These are phyloP conservation scores for Fusarium nurragi DNA, from an alignment of 2,329 filamentous ascomycete species.

Conservation along the genomic window DNA sequence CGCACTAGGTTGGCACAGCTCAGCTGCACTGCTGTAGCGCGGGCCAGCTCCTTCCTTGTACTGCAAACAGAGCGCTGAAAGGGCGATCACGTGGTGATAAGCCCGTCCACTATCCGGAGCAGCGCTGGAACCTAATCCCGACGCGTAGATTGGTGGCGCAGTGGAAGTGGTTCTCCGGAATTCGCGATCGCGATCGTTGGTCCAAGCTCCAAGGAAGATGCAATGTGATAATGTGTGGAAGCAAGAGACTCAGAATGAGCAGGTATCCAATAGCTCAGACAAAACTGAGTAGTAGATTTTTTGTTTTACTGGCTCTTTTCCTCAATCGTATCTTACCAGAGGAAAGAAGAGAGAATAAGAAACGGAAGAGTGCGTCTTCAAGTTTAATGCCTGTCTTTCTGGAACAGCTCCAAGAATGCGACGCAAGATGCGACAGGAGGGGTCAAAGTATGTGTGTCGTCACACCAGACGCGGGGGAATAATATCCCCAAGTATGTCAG, in stretches of 20 bases:
- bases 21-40: conserved; percentile 10
- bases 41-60: conserved; percentile 34
- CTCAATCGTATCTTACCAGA: conserved; percentile 9
- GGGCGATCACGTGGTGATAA: conserved; percentile 32
- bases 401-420: conserved; percentile 14
- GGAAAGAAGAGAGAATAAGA: conserved; percentile 1
- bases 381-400: conserved; percentile 2
- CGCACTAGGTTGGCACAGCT: conserved; percentile 40
- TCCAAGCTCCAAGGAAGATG: conserved; percentile 26
- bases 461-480: conserved; percentile 26
- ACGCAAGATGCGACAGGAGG: conserved; percentile 20
- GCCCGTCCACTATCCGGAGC: conserved; percentile 6
- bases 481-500: neutral
- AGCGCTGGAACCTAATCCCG: conserved; percentile 32
- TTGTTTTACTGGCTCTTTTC: conserved; percentile 14
- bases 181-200: conserved; percentile 31
- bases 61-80: conserved; percentile 28
- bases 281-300: neutral
- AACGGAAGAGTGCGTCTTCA: conserved; percentile 3
- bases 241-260: neutral
- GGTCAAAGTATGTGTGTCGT: conserved; percentile 15
- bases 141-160: conserved; percentile 18
- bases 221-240: neutral
- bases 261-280: neutral
- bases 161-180: conserved; percentile 1